These are phyloP conservation scores for Ascodesmis nigricans DNA, from an alignment of 495 filamentous ascomycete species.

Conservation along the genomic window DNA sequence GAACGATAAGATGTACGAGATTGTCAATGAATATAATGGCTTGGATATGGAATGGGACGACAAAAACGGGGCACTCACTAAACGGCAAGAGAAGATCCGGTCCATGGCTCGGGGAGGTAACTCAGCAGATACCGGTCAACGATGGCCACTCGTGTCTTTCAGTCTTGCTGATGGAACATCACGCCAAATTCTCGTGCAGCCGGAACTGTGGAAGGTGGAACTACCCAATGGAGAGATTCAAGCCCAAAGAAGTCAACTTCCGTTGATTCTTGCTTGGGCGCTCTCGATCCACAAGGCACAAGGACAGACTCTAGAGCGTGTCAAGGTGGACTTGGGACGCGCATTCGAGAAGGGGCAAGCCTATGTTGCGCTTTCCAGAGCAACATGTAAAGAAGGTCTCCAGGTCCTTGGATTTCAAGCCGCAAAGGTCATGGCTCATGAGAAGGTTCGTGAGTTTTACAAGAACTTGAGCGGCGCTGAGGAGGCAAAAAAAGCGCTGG, in stretches of 20 bases:
- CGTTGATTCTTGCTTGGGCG: conserved; percentile 89
- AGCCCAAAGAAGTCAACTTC: conserved; percentile 54
- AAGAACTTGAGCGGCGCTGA: conserved; percentile 41
- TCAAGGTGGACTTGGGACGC: conserved; percentile 77
- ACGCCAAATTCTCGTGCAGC: conserved; percentile 57
- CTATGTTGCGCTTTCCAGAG: conserved; percentile 65
- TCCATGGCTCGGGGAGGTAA: conserved; percentile 20
- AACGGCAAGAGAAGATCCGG: background rate
- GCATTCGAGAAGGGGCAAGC: conserved; percentile 92
- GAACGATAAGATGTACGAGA: conserved; percentile 55
- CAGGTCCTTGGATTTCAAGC: conserved; percentile 80
- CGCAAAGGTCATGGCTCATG: conserved; percentile 82
- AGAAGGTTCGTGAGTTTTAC: conserved; percentile 69
- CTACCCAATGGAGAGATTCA: conserved; percentile 87
- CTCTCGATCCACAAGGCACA: conserved; percentile 96
- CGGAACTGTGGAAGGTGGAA: conserved; percentile 88
- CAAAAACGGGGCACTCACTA: background rate
- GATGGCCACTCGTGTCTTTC: conserved; percentile 72
- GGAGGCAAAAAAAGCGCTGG: conserved; percentile 21
- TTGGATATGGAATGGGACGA: conserved; percentile 20
- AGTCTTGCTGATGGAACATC: conserved; percentile 51
- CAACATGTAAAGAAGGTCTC: conserved; percentile 65
- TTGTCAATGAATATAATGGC: conserved; percentile 30
- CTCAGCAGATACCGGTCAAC: conserved; percentile 23
- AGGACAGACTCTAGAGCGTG: conserved; percentile 82